Evolutionary conservation across 257 asterid genomes (phyloP).

Genomic region (Henckelia pumila): DNA sequence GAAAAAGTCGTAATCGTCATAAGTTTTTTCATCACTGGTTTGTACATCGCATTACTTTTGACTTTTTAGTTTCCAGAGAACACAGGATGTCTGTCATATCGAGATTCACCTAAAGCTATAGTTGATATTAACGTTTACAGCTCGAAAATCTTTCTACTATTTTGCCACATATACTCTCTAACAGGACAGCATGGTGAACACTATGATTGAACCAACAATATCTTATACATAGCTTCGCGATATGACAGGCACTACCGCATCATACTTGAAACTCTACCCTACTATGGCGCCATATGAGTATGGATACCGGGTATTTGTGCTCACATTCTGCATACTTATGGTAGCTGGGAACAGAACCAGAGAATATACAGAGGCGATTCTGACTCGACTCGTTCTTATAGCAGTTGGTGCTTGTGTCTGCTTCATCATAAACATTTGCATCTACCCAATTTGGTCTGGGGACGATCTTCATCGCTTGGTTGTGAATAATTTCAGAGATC

Average conservation of each 20-base stretch:
- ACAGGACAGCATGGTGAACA: not conserved
- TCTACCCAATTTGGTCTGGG: slow-evolving; percentile 86
- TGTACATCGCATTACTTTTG: not conserved
- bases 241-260: slow-evolving; percentile 32
- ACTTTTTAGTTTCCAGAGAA: not conserved
- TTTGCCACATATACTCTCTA: too few species aligned
- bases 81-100: too few species aligned
- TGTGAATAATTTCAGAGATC: slow-evolving; percentile 55
- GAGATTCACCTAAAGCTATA: not conserved
- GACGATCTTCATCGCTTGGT: slow-evolving; percentile 79
- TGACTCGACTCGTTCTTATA: slow-evolving; percentile 57
- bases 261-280: slow-evolving; percentile 64
- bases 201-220: not conserved
- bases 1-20: slow-evolving; percentile 43
- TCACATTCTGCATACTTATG: slow-evolving; percentile 71
- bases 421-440: slow-evolving; percentile 56
- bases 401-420: slow-evolving; percentile 67
- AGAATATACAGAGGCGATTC: slow-evolving; percentile 54
- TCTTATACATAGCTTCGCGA: not conserved
- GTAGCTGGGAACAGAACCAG: slow-evolving; percentile 67
- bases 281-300: slow-evolving; percentile 75
- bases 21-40: slow-evolving; percentile 51
- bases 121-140: too few species aligned
- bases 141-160: too few species aligned
- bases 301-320: slow-evolving; percentile 71